Evolutionary conservation across 805 yeast genomes (phyloP).

Genomic region (Myxozyma geophila): DNA sequence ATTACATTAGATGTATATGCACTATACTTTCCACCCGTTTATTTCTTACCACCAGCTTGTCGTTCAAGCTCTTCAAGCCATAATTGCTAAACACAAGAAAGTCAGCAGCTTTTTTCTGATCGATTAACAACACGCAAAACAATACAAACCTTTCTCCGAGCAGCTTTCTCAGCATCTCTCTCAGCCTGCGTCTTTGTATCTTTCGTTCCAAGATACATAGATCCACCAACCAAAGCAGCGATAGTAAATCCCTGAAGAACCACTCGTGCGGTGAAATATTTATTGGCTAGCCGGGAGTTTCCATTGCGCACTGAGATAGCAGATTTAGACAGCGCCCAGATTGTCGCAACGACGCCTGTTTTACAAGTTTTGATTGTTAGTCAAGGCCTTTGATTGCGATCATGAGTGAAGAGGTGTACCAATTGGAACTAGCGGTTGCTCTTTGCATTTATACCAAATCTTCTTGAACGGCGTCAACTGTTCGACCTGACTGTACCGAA

Average conservation of each 20-base stretch:
- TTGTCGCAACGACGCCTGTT: conserved; percentile 27
- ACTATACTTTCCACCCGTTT: not conserved
- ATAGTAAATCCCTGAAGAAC: conserved; percentile 77
- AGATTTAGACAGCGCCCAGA: conserved; percentile 59
- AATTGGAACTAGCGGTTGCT: conserved; percentile 81
- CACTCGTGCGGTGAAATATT: conserved; percentile 82
- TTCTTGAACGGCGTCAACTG: conserved; percentile 51
- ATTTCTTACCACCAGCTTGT: conserved; percentile 11
- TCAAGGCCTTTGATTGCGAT: not conserved
- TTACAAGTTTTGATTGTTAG: not conserved
- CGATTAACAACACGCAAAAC: too few species aligned
- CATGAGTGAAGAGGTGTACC: conserved; percentile 55
- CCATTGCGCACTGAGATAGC: conserved; percentile 77
- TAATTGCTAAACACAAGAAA: conserved; percentile 55
- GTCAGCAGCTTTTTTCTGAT: not conserved
- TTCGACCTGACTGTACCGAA: conserved; percentile 17
- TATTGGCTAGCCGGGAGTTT: conserved; percentile 68
- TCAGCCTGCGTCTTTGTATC: conserved; percentile 54
- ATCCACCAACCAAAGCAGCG: conserved; percentile 75
- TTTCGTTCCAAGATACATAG: conserved; percentile 58
- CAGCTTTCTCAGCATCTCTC: conserved; percentile 28
- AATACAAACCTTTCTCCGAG: conserved; percentile 28
- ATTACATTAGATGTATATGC: not conserved
- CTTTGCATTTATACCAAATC: conserved; percentile 62
- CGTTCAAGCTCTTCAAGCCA: conserved; percentile 78